Evolutionary conservation across 116 monocot species (phyloP), one percentile per base, ranked within the genome.

Genomic region (Dioscorea cayenensis): DNA sequence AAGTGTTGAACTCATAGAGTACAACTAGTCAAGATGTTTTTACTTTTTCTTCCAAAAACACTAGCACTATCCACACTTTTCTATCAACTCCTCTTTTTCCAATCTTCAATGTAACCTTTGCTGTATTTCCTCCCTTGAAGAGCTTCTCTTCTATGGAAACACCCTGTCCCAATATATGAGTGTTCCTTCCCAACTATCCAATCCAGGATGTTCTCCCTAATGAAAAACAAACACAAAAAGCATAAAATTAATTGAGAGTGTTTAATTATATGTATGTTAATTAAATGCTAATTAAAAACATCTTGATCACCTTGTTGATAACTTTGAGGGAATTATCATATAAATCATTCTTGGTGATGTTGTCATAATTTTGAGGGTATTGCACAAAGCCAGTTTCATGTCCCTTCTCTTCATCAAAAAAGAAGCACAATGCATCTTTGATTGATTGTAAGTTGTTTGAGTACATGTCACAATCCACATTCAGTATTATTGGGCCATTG

Each of bases 401-500:
- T 9, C 86, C 90, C 36, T 61, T 74, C 67, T 81, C 52, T 74
- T 85, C 79, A 74, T 90, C 90, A 73, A 86, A 29, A 66, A 90
- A 86, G 84, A 90, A 90, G 58, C 90, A 90, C 35, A 90, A 11
- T 21, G 79, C 90, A 49, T 90, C 77, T 70, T 75, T 77, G 22
- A 90, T 69, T 3, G 84, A 81, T 35, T 69, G 72, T 48, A 79
- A 78, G 63, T 77, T 82, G 69, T 90, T 90, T 1, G 86, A 84
- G 69, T 81, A 84, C 90, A 90, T 90, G 62, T 90, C 90, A 37
- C 90, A 90, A 49, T 90, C 86, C 51, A 82, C 72, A 43, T 79
- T 90, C 38, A 90, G 83, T 62, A 90, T 86, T 51, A 90, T 67
- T 18, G 86, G 79, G 14, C 86, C 74, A 61, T 86, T 81, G 70